Evolutionary conservation across 768 basidiomycete genomes (phyloP).

Genomic region (Candolleomyces aberdarensis): DNA sequence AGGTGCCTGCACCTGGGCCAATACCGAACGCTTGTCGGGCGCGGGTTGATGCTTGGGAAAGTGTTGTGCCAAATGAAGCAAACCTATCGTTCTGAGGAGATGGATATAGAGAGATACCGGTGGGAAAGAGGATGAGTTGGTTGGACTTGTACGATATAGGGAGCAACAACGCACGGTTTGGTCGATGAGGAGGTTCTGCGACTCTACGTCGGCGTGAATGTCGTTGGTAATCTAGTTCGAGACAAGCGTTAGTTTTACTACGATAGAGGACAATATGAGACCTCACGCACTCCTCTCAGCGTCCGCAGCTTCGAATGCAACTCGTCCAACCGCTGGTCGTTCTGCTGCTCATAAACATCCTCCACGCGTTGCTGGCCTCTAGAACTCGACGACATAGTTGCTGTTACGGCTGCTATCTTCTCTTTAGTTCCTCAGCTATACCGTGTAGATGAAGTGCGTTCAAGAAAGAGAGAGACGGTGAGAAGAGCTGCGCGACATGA

Average conservation of each 20-base stretch:
- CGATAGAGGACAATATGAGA: neutral
- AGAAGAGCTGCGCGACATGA: too few species aligned
- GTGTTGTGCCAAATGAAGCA: conserved; percentile 55
- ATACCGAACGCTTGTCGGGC: conserved; percentile 75
- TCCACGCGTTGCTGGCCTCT: conserved; percentile 37
- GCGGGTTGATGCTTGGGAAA: conserved; percentile 65
- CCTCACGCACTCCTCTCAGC: conserved; percentile 62
- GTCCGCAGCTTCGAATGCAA: conserved; percentile 83
- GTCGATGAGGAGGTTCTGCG: conserved; percentile 77
- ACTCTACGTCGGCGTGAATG: conserved; percentile 80
- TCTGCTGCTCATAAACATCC: conserved; percentile 80
- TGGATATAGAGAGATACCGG: neutral
- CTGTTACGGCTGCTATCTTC: too few species aligned
- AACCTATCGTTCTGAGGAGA: conserved; percentile 58
- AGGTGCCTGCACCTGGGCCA: conserved; percentile 45
- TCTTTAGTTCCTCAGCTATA: too few species aligned
- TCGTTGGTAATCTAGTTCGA: conserved; percentile 75
- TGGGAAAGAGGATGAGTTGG: neutral
- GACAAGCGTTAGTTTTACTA: neutral
- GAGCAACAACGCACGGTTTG: conserved; percentile 52
- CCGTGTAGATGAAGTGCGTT: too few species aligned
- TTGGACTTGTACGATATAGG: too few species aligned
- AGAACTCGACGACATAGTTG: neutral
- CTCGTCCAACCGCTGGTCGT: conserved; percentile 80
- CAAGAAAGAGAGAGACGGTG: too few species aligned